These are phyloP conservation scores for Penicillium crustosum DNA, from an alignment of 2,329 filamentous ascomycete species.

Conservation along the genomic window DNA sequence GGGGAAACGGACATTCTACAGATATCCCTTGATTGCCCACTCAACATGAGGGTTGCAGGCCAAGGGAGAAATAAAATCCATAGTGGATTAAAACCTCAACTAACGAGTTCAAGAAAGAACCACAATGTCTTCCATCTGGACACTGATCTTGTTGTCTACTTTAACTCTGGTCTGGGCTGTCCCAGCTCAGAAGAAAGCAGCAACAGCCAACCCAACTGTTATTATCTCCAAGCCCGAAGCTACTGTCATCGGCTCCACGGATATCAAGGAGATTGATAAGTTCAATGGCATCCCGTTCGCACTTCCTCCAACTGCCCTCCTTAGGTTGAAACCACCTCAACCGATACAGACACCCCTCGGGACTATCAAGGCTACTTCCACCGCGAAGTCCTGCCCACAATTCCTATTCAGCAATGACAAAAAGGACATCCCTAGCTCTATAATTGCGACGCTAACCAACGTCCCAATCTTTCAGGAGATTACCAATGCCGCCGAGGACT, in stretches of 20 bases:
- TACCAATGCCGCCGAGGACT: conserved; percentile 62
- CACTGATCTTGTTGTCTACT: conserved; percentile 7
- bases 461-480: conserved; percentile 59
- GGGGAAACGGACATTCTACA: background rate
- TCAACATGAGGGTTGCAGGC: background rate
- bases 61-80: background rate
- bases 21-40: background rate
- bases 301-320: conserved; percentile 62
- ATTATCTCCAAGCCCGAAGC: conserved; percentile 52
- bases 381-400: conserved; percentile 68
- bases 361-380: conserved; percentile 59
- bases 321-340: conserved; percentile 69
- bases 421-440: conserved; percentile 42
- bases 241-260: conserved; percentile 48
- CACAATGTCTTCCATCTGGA: conserved; percentile 6
- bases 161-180: conserved; percentile 16
- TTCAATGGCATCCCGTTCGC: conserved; percentile 77
- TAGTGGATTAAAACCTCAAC: background rate
- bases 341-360: conserved; percentile 59
- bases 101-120: background rate
- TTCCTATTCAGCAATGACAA: conserved; percentile 60
- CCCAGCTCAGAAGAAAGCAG: conserved; percentile 41
- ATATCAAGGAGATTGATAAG: conserved; percentile 55
- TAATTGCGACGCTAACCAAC: conserved; percentile 54
- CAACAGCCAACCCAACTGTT: conserved; percentile 52